Evolutionary conservation across 108 stramenopile genomes (phyloP).

Genomic region (Nitzschia inconspicua): DNA sequence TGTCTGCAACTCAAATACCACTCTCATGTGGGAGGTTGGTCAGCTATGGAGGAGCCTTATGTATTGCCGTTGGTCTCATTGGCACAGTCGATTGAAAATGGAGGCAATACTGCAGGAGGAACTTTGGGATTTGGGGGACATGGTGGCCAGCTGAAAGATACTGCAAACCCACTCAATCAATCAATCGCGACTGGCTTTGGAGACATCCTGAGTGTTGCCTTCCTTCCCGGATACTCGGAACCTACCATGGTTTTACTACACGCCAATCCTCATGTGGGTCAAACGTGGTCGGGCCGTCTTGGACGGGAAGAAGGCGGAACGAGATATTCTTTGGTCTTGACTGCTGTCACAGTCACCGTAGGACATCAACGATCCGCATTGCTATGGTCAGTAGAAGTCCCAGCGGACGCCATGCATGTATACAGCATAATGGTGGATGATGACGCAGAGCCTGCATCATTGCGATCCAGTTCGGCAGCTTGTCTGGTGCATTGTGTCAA

Average conservation of each 20-base stretch:
- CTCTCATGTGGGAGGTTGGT: conserved; percentile 45
- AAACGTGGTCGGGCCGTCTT: conserved; percentile 63
- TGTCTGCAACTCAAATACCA: conserved; percentile 30
- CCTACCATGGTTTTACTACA: conserved; percentile 76
- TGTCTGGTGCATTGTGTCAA: conserved; percentile 74
- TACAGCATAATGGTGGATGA: conserved; percentile 7
- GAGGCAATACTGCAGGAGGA: neutral
- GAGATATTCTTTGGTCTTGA: conserved; percentile 51
- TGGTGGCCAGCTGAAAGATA: neutral
- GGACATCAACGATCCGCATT: conserved; percentile 70
- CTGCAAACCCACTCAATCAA: neutral
- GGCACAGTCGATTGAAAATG: conserved; percentile 5
- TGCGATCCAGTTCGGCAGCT: neutral
- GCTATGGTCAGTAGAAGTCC: conserved; percentile 75
- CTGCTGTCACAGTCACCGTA: conserved; percentile 74
- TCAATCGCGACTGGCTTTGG: conserved; percentile 75
- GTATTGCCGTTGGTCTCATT: conserved; percentile 60
- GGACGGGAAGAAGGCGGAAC: conserved; percentile 58
- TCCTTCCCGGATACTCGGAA: conserved; percentile 75
- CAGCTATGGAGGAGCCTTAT: conserved; percentile 61
- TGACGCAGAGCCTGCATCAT: neutral
- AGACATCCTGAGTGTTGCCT: conserved; percentile 58
- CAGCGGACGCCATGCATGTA: conserved; percentile 64
- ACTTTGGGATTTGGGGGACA: neutral
- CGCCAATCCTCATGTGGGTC: conserved; percentile 57